Evolutionary conservation across 331 rosid species (phyloP), one percentile per base, ranked within the genome.

Genomic region (Malus hybrid): DNA sequence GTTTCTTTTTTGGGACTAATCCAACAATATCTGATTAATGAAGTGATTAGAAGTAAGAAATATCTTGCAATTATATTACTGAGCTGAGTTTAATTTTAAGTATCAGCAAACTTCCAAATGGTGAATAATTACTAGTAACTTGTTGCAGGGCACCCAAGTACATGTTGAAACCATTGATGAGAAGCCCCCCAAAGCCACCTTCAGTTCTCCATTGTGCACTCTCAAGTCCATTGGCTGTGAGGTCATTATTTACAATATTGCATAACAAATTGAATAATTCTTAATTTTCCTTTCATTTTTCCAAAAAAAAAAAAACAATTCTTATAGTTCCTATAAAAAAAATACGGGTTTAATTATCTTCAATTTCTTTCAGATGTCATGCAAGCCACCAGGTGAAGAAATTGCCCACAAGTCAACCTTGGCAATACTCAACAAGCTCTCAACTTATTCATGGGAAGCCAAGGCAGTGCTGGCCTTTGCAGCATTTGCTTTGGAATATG

Each of bases 401-500:
- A 71, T 42, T 54, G 87, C 85, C 2, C 89, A 85, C 79, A 83
- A 74, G 33, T 75, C 91, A 0, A 73, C 91, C 10, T 10, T 87
- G 0, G 27, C 85, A 22, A 87, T 87, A 10, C 83, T 87, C 0
- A 77, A 83, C 78, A 87, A 87, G 66, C 80, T 87, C 5, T 81
- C 88, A 2, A 32, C 62, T 18, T 83, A 83, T 31, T 77, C 85
- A 0, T 89, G 91, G 93, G 90, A 83, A 10, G 83, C 88, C 69
- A 89, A 89, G 68, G 93, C 88, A 4, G 88, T 90, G 71, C 65
- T 87, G 13, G 78, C 89, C 16, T 69, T 90, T 2, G 88, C 89
- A 1, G 91, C 96, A 10, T 90, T 86, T 73, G 88, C 90, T 5
- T 18, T 85, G 29, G 93, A 90, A 3, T 88, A 84, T 60, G 91